These are phyloP conservation scores for Pichia nanzhaoensis DNA, from an alignment of 805 yeast species.

Conservation along the genomic window DNA sequence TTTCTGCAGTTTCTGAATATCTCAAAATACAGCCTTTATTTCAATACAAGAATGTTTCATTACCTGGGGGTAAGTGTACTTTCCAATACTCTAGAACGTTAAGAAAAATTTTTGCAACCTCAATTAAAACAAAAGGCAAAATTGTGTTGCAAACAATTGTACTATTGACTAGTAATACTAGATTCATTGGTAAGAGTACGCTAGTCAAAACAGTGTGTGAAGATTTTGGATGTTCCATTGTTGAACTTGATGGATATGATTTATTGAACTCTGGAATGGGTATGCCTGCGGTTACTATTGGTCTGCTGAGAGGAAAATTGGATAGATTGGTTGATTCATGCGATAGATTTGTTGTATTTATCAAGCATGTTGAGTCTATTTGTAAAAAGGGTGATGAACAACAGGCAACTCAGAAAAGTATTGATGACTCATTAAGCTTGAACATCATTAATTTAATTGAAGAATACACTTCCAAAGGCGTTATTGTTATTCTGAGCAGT, in stretches of 20 bases:
- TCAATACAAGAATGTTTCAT: conserved; percentile 6
- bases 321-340: conserved; percentile 51
- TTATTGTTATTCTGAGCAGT: conserved; percentile 58
- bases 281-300: conserved; percentile 57
- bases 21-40: conserved; percentile 10
- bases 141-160: conserved; percentile 52
- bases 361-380: conserved; percentile 73
- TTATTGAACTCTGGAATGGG: conserved; percentile 64
- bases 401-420: conserved; percentile 23
- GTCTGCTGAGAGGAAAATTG: conserved; percentile 65
- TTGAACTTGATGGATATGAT: conserved; percentile 66
- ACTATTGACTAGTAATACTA: conserved; percentile 56
- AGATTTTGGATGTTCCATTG: conserved; percentile 57
- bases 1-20: conserved; percentile 8
- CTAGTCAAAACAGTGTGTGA: conserved; percentile 48
- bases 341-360: conserved; percentile 43
- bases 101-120: conserved; percentile 48
- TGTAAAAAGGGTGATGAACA: conserved; percentile 61
- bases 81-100: conserved; percentile 48
- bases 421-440: conserved; percentile 37
- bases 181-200: conserved; percentile 76
- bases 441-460: conserved; percentile 53
- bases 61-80: conserved; percentile 17
- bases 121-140: conserved; percentile 29
- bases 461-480: conserved; percentile 42